Conservation (phyloP, 805 yeast genomes). For the Maudiozyma barnettii region DNA sequence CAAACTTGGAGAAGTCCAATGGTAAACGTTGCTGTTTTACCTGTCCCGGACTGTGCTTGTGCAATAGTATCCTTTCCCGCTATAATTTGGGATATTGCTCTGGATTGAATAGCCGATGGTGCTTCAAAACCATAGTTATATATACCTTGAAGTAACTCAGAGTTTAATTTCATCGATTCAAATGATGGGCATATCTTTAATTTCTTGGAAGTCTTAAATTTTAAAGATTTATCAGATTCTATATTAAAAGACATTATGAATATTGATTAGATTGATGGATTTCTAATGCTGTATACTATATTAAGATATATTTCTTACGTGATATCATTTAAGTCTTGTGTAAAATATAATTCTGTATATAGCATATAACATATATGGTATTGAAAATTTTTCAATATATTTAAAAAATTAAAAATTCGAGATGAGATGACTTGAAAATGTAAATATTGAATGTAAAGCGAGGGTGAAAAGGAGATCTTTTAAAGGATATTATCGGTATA, state of each 20-base stretch:
- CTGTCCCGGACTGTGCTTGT: constrained; percentile 98
- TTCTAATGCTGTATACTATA: no score
- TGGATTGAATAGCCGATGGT: constrained; percentile 94
- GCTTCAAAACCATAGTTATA: constrained; percentile 88
- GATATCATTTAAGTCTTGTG: no score
- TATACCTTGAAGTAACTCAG: constrained; percentile 49
- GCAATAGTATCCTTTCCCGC: constrained; percentile 92
- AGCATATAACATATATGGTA: no score
- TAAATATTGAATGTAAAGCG: not conserved
- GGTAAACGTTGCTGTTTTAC: constrained; percentile 97
- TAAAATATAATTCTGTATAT: no score
- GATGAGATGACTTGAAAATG: constrained; percentile 1
- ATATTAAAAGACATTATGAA: constrained; percentile 48
- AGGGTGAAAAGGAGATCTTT: not conserved
- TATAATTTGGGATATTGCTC: constrained; percentile 91
- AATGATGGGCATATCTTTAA: constrained; percentile 46
- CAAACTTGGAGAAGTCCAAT: constrained; percentile 86
- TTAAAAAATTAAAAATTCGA: not conserved
- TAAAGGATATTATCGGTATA: not conserved
- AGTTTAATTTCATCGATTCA: constrained; percentile 68
- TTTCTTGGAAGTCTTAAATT: constrained; percentile 54
- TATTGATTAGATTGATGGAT: not conserved
- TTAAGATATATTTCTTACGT: not conserved
- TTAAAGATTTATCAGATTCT: constrained; percentile 48
- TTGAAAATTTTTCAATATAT: no score